A percentile compares a stretch with the other conserved stretches of the same genome.
phyloP scores from a whole-genome alignment of 2,329 filamentous ascomycete genomes.

The Aspergillus alliaceus region DNA sequence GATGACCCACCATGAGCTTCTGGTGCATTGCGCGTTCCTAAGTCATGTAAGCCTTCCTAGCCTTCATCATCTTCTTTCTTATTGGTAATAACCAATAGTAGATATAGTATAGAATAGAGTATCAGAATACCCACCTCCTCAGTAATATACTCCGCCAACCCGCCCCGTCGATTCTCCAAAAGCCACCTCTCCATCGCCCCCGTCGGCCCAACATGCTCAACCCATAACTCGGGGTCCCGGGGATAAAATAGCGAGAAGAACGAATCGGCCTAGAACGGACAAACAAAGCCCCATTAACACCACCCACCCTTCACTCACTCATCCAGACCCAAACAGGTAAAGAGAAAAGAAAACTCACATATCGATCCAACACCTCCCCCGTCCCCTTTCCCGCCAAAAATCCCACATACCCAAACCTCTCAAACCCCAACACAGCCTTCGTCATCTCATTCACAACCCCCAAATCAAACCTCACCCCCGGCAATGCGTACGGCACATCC shows the following conservation, averaged over 20 bases:
- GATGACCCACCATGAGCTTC: conserved; percentile 19
- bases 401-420: conserved; percentile 25
- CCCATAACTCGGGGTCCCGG: conserved; percentile 17
- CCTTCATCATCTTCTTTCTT: no score
- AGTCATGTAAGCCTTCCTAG: no score
- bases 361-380: conserved; percentile 19
- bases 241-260: conserved; percentile 28
- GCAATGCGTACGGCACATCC: conserved; percentile 20
- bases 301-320: no score
- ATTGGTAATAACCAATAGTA: no score
- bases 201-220: conserved; percentile 18
- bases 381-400: conserved; percentile 19
- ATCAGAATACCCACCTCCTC: conserved; percentile 21
- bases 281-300: no score
- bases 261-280: conserved; percentile 23
- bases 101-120: no score
- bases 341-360: conserved; percentile 17
- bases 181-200: conserved; percentile 25
- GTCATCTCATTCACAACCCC: conserved; percentile 19
- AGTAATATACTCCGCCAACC: conserved; percentile 19
- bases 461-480: conserved; percentile 22
- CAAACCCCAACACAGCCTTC: conserved; percentile 19
- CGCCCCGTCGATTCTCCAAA: conserved; percentile 12
- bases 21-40: conserved; percentile 21
- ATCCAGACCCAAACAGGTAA: neutral